A percentile compares a stretch with the other conserved stretches of the same genome.
These are phyloP conservation scores for Candida gorgasii DNA, from an alignment of 805 yeast genomes.

Conservation along the genomic window DNA sequence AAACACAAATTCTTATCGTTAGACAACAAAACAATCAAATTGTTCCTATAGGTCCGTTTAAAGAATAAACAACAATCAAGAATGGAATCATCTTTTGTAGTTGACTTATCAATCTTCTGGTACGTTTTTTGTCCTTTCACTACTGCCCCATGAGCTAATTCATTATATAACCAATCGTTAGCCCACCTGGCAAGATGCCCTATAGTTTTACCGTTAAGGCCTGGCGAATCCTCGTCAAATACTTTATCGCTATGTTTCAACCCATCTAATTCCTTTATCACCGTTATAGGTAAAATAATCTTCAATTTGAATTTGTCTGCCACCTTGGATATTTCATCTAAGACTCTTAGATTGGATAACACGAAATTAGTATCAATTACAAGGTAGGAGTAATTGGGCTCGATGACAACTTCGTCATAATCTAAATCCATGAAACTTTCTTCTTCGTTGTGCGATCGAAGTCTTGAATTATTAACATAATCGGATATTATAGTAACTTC, in stretches of 20 bases:
- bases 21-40: conserved; percentile 62
- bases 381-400: conserved; percentile 40
- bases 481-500: conserved; percentile 47
- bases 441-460: conserved; percentile 7
- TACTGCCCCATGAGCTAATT: conserved; percentile 52
- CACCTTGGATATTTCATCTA: conserved; percentile 51
- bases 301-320: conserved; percentile 44
- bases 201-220: conserved; percentile 35
- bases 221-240: conserved; percentile 13
- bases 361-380: conserved; percentile 85
- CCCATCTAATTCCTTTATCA: conserved; percentile 79
- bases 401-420: conserved; percentile 18
- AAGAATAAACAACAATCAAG: conserved; percentile 80
- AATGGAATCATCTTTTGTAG: conserved; percentile 75
- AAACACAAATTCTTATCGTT: conserved; percentile 83
- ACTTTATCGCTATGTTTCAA: conserved; percentile 50
- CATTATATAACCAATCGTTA: conserved; percentile 71
- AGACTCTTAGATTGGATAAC: conserved; percentile 60
- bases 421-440: conserved; percentile 19
- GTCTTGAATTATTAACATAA: conserved; percentile 22
- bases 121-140: conserved; percentile 61
- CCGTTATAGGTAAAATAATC: conserved; percentile 70
- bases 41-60: conserved; percentile 33
- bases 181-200: conserved; percentile 69
- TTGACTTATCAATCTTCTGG: conserved; percentile 49